A percentile compares a stretch with the other conserved stretches of the same genome.
phyloP scores from a whole-genome alignment of 2,329 filamentous ascomycete genomes.

The Fusarium newnesense region DNA sequence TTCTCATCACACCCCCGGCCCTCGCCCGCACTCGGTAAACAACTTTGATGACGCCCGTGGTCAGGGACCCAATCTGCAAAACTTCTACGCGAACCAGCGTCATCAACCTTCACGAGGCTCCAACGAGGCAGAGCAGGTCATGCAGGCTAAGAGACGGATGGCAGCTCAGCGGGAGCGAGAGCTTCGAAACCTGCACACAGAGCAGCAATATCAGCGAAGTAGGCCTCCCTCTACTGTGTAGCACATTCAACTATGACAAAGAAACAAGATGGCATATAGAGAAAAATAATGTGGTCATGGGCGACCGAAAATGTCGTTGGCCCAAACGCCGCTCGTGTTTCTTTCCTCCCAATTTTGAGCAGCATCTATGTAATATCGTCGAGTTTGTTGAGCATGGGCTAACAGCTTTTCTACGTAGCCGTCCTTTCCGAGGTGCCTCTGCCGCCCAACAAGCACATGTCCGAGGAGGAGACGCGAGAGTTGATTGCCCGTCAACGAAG shows the following conservation, averaged over 20 bases:
- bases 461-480: slow-evolving; percentile 94
- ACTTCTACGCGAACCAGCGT: slow-evolving; percentile 93
- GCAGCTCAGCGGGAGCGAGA: slow-evolving; percentile 98
- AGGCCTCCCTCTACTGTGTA: slow-evolving; percentile 82
- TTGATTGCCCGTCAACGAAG: slow-evolving; percentile 95
- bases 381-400: slow-evolving; percentile 49
- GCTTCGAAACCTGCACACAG: slow-evolving; percentile 99
- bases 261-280: slow-evolving; percentile 52
- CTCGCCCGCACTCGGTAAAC: slow-evolving; percentile 85
- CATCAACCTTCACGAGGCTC: slow-evolving; percentile 86
- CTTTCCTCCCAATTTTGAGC: slow-evolving; percentile 40
- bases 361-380: slow-evolving; percentile 42
- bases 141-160: slow-evolving; percentile 99
- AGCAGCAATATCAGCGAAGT: slow-evolving; percentile 99
- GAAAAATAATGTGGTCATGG: slow-evolving; percentile 46
- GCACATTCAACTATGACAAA: slow-evolving; percentile 57
- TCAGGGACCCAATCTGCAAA: slow-evolving; percentile 83
- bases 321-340: slow-evolving; percentile 40
- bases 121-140: slow-evolving; percentile 95
- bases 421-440: slow-evolving; percentile 59
- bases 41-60: slow-evolving; percentile 81
- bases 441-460: slow-evolving; percentile 78
- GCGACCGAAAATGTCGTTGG: slow-evolving; percentile 38
- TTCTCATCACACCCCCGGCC: slow-evolving; percentile 67
- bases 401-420: slow-evolving; percentile 58